Evolutionary conservation across 352 stramenopile genomes (phyloP), one percentile per base, ranked within the genome.

Genomic region (Phytophthora megakarya): DNA sequence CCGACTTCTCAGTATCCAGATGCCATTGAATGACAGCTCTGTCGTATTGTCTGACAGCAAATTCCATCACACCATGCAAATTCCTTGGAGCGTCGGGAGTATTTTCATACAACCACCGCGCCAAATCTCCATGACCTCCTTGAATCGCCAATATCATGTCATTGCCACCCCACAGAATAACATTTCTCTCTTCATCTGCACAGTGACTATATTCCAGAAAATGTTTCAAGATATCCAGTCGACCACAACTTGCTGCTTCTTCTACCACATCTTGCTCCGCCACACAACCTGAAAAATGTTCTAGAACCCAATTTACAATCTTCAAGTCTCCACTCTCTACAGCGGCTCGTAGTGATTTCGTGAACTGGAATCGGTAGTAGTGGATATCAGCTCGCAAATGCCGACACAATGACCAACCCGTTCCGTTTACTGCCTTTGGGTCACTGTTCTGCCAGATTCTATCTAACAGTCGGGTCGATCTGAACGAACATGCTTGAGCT

Each of bases 371-470:
- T 0, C 46, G 61, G 26, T 60, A 39, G 45, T 59, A 65, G 21
- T 69, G 52, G 23, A 45, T 22, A 21, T 69, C 45, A 0, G 45
- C 18, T 12, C 52, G 30, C 15, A 69, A 44, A 21, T 54, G 42
- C 23, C 23, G 13, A 25, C 39, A 64, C 10, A 60, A 16, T 12
- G 52, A 69, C 61, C 46, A 69, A 18, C 21, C 35, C 3, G 39
- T 15, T 9, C 18, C 10, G 33, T 22, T 21, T 21, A 45, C 52
- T 12, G 39, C 28, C 13, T 38, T 18, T 1, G 37, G 45, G 12
- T 59, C 22, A 46, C 61, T 69, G 22, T 30, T 64, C 12, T 51
- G 13, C 61, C 61, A 69, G 22, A 69, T 64, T 4, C 45, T 45
- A 25, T 70, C 47, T 5, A 70, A 46, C 3, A 65, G 39, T 2